phyloP scores from a whole-genome alignment of 495 filamentous ascomycete species.

The Annulohypoxylon maeteangense region DNA sequence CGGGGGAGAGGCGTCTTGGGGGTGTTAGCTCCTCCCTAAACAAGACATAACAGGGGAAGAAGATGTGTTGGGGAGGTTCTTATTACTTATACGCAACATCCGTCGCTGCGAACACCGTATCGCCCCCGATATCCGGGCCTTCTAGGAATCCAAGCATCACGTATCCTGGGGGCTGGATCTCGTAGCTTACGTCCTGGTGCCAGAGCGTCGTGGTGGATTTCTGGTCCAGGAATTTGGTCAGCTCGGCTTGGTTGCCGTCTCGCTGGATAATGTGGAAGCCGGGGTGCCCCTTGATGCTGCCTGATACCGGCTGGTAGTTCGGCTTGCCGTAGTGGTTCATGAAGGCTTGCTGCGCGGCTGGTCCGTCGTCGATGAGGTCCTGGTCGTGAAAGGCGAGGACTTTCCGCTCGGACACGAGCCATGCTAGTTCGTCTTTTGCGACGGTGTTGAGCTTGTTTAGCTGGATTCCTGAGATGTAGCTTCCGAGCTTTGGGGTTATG shows the following conservation, averaged over 20 bases:
- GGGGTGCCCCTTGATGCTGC: not conserved
- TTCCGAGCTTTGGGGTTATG: not conserved
- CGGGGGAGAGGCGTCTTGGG: not conserved
- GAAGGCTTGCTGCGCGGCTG: not conserved
- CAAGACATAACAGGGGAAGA: not conserved
- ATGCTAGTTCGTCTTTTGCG: not conserved
- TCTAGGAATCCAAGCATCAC: not conserved
- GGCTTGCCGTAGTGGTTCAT: conserved; percentile 6
- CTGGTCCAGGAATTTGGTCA: not conserved
- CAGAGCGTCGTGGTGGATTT: conserved; percentile 1
- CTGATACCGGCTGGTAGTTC: conserved; percentile 2
- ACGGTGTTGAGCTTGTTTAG: not conserved
- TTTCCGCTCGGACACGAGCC: not conserved
- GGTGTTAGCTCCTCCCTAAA: not conserved
- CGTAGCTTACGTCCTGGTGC: conserved; percentile 5
- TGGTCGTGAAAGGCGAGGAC: conserved; percentile 3
- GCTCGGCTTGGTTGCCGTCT: not conserved
- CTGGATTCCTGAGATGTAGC: not conserved
- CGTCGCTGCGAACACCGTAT: not conserved
- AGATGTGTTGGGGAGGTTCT: not conserved
- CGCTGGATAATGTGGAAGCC: conserved; percentile 5
- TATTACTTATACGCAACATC: conserved; percentile 1
- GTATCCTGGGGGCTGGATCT: conserved; percentile 3
- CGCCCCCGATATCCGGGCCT: not conserved
- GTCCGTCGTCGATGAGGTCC: conserved; percentile 5